Evolutionary conservation across 164 flowering plant genomes (phyloP).

Genomic region (Paratinospora sagittata): DNA sequence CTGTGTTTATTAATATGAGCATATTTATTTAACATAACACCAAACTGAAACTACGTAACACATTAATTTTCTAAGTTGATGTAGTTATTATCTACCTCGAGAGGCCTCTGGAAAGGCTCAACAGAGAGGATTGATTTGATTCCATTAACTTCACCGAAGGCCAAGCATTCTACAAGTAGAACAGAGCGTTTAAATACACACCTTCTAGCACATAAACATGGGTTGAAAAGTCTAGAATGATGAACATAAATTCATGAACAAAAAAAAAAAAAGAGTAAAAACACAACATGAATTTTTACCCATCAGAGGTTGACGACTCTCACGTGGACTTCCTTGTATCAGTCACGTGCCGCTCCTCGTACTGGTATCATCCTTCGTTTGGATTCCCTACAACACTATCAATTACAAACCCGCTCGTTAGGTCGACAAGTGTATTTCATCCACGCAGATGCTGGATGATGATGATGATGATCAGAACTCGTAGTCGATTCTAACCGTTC

Average conservation of each 20-base stretch:
- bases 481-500: constrained; percentile 56
- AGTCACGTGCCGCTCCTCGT: constrained; percentile 13
- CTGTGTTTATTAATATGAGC: too few species aligned
- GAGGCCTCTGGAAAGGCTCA: too few species aligned
- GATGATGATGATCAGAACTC: constrained; percentile 7
- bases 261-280: not conserved
- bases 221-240: not conserved
- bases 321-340: constrained; percentile 5
- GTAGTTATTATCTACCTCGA: too few species aligned
- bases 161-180: too few species aligned
- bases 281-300: not conserved
- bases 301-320: not conserved
- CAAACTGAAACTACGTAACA: too few species aligned
- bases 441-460: constrained; percentile 36
- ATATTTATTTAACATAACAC: too few species aligned
- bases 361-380: not conserved
- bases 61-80: too few species aligned
- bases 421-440: constrained; percentile 20
- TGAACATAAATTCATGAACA: not conserved
- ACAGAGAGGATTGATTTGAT: too few species aligned
- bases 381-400: not conserved
- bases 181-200: not conserved
- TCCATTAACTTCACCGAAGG: too few species aligned
- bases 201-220: not conserved
- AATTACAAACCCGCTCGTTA: constrained; percentile 42